Evolutionary conservation across 108 stramenopile genomes (phyloP).

Genomic region (Asterionellopsis glacialis): DNA sequence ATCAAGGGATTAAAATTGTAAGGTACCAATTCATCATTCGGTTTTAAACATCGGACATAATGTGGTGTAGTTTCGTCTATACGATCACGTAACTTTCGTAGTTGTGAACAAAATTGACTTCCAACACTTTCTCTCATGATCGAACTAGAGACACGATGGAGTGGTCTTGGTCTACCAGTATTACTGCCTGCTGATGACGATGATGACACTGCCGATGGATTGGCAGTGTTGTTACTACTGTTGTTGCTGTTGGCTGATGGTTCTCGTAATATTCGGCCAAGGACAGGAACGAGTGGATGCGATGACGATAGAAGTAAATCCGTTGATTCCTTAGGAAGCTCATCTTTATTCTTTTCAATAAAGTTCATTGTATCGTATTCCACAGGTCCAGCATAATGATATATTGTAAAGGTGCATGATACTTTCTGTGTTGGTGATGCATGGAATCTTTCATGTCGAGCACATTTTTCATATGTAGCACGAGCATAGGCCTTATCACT

Average conservation of each 20-base stretch:
- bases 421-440: slow-evolving; percentile 53
- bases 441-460: slow-evolving; percentile 33
- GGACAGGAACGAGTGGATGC: slow-evolving; percentile 30
- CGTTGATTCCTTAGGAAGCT: slow-evolving; percentile 77
- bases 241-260: background rate
- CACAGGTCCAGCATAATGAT: slow-evolving; percentile 88
- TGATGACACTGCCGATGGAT: slow-evolving; percentile 18
- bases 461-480: slow-evolving; percentile 58
- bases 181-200: slow-evolving; percentile 13
- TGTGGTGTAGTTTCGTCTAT: slow-evolving; percentile 95
- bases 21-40: slow-evolving; percentile 87
- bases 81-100: slow-evolving; percentile 75
- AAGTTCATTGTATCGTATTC: slow-evolving; percentile 71
- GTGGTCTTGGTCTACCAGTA: slow-evolving; percentile 8
- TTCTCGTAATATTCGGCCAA: slow-evolving; percentile 26
- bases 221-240: background rate
- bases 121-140: slow-evolving; percentile 55
- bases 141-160: slow-evolving; percentile 28
- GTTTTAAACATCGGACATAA: slow-evolving; percentile 98
- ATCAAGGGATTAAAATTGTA: slow-evolving; percentile 58
- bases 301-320: slow-evolving; percentile 65
- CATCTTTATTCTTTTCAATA: slow-evolving; percentile 91
- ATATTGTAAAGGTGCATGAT: slow-evolving; percentile 62
- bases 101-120: slow-evolving; percentile 86
- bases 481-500: slow-evolving; percentile 54